Conservation (phyloP, 1,139 yeast species). For the Pichia sp. region DNA sequence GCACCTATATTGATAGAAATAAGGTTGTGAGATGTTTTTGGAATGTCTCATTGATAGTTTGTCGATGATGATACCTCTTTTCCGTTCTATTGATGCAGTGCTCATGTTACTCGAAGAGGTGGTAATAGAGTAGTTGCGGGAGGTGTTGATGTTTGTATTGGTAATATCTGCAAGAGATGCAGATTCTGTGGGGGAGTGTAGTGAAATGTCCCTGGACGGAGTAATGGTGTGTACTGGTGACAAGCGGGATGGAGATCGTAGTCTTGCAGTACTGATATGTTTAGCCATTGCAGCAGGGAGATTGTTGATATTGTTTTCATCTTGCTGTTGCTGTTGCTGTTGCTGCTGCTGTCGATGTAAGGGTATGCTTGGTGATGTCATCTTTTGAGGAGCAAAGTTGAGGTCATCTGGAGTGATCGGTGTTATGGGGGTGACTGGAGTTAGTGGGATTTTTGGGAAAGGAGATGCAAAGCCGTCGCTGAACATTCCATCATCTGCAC, state of each 20-base stretch:
- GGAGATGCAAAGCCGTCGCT: constrained; percentile 4
- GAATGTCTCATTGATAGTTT: constrained; percentile 8
- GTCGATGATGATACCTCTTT: constrained; percentile 5
- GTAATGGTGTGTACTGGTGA: no score
- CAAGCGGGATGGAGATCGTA: no score
- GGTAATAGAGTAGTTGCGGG: constrained; percentile 2
- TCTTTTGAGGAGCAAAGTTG: no score
- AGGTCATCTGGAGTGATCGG: background rate
- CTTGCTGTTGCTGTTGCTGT: no score
- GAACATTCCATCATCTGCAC: constrained; percentile 5
- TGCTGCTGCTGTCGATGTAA: no score
- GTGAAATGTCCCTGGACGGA: no score
- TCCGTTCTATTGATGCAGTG: constrained; percentile 7
- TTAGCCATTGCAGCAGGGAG: no score
- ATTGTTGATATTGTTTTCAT: no score
- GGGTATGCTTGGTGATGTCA: no score
- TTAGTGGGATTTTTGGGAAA: background rate
- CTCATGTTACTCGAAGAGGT: constrained; percentile 3
- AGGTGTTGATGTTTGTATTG: background rate
- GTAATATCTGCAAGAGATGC: no score
- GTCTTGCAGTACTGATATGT: no score
- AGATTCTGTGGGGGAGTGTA: no score
- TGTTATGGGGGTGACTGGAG: background rate
- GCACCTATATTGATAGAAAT: constrained; percentile 10
- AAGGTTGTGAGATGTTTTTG: constrained; percentile 10